Percentiles rank a stretch among this genome's conserved stretches.
phyloP scores from a whole-genome alignment of 2,329 filamentous ascomycete species.

The Xylaria sp. region DNA sequence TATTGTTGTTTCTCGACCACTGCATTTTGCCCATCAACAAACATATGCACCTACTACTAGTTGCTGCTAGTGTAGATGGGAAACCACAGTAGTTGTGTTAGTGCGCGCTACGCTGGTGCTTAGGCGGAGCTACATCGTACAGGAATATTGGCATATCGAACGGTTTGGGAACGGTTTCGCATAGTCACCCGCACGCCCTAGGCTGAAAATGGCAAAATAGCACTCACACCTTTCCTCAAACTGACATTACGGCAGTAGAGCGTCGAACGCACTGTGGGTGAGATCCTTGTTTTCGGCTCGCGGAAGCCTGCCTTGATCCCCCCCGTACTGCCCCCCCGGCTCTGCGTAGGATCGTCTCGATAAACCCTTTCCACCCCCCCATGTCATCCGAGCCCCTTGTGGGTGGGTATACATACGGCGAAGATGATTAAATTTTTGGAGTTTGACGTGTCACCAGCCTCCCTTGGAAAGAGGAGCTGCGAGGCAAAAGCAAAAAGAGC shows the following conservation, averaged over 20 bases:
- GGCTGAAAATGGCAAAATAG: constrained; percentile 33
- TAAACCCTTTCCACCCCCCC: constrained; percentile 23
- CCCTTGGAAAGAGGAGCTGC: constrained; percentile 13
- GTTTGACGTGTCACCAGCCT: constrained; percentile 33
- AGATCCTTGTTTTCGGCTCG: constrained; percentile 34
- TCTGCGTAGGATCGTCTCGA: constrained; percentile 38
- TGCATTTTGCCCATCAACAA: constrained; percentile 26
- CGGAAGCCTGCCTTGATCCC: constrained; percentile 37
- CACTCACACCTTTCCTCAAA: constrained; percentile 19
- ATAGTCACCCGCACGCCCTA: constrained; percentile 26
- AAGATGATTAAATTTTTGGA: constrained; percentile 21
- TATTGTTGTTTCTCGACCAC: background rate
- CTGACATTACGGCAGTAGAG: constrained; percentile 4
- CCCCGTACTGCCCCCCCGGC: constrained; percentile 21
- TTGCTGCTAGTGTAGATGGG: constrained; percentile 20
- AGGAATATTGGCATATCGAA: constrained; percentile 25
- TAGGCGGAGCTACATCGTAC: background rate
- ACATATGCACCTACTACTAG: constrained; percentile 34
- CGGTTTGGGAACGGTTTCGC: constrained; percentile 36
- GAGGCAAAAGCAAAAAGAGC: constrained; percentile 11
- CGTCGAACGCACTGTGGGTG: constrained; percentile 25
- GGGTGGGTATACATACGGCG: constrained; percentile 22
- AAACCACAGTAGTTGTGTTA: background rate
- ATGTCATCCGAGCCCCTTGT: constrained; percentile 29
- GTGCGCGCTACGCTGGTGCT: background rate